phyloP scores from a whole-genome alignment of 129 eudicot species.

The Arctium minus region DNA sequence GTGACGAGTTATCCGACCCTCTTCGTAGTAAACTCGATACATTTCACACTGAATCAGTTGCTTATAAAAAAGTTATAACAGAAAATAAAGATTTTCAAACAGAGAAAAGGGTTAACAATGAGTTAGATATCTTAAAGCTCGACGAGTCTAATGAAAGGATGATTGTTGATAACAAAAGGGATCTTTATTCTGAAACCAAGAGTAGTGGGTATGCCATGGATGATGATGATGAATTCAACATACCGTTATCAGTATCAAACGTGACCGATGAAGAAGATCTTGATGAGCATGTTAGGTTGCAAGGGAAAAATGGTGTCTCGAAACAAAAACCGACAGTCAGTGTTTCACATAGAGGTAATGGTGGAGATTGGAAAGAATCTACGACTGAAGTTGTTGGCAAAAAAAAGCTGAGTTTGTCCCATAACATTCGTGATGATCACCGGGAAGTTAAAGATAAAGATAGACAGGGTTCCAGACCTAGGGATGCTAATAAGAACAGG shows the following conservation, averaged over 20 bases:
- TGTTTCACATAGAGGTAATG: not conserved
- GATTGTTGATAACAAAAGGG: slow-evolving; percentile 33
- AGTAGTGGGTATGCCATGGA: slow-evolving; percentile 28
- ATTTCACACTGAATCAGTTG: slow-evolving; percentile 27
- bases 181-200: slow-evolving; percentile 24
- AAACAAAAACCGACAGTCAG: slow-evolving; percentile 38
- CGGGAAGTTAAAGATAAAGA: slow-evolving; percentile 11
- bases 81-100: slow-evolving; percentile 28
- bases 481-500: slow-evolving; percentile 29
- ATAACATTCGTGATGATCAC: slow-evolving; percentile 1
- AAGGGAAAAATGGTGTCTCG: slow-evolving; percentile 58
- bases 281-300: slow-evolving; percentile 58
- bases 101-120: slow-evolving; percentile 37
- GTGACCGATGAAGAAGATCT: slow-evolving; percentile 35
- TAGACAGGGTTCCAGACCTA: slow-evolving; percentile 34
- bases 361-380: slow-evolving; percentile 22
- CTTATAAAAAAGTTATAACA: slow-evolving; percentile 8
- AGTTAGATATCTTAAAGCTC: slow-evolving; percentile 51
- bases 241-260: slow-evolving; percentile 38
- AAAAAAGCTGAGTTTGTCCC: slow-evolving; percentile 19
- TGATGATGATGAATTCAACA: slow-evolving; percentile 38
- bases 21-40: slow-evolving; percentile 30
- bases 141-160: slow-evolving; percentile 55
- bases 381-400: slow-evolving; percentile 8
- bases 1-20: slow-evolving; percentile 55